Evolutionary conservation across 139 green algal genomes (phyloP).

Genomic region (Pseudopediastrum boryanum): DNA sequence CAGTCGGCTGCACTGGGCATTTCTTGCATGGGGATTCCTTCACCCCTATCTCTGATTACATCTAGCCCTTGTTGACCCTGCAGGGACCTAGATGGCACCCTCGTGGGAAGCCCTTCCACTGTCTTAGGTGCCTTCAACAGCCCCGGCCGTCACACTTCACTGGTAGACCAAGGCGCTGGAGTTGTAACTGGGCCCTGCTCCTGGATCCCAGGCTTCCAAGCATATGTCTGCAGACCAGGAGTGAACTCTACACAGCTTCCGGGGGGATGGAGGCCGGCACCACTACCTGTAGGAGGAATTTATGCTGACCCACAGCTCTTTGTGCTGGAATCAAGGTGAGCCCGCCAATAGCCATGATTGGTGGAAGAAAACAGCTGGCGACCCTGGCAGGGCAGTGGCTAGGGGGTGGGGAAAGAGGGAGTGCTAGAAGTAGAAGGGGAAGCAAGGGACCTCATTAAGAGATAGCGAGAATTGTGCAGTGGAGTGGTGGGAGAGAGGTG

Average conservation of each 20-base stretch:
- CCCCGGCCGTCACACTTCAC: background rate
- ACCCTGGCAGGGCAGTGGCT: no score
- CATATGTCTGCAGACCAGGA: slow-evolving; percentile 40
- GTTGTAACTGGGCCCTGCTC: slow-evolving; percentile 46
- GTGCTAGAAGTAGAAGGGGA: no score
- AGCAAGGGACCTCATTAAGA: no score
- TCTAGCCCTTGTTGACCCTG: no score
- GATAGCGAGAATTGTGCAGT: no score
- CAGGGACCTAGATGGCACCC: slow-evolving; percentile 50
- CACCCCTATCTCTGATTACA: no score
- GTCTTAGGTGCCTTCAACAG: background rate
- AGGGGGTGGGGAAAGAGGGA: no score
- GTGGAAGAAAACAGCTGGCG: no score
- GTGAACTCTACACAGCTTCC: slow-evolving; percentile 28
- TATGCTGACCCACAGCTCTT: slow-evolving; percentile 56
- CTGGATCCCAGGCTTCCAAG: slow-evolving; percentile 19
- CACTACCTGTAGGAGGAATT: slow-evolving; percentile 41
- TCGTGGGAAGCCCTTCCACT: background rate
- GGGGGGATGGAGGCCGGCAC: slow-evolving; percentile 10
- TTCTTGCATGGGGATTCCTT: no score
- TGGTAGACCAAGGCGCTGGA: slow-evolving; percentile 42
- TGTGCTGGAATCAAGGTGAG: slow-evolving; percentile 31
- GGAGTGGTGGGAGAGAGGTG: no score
- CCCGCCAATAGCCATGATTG: no score
- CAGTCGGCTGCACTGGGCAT: no score